A percentile compares a stretch with the other conserved stretches of the same genome.
Conservation (phyloP, 2,329 filamentous ascomycete genomes). For the Aspergillus viridinutans region DNA sequence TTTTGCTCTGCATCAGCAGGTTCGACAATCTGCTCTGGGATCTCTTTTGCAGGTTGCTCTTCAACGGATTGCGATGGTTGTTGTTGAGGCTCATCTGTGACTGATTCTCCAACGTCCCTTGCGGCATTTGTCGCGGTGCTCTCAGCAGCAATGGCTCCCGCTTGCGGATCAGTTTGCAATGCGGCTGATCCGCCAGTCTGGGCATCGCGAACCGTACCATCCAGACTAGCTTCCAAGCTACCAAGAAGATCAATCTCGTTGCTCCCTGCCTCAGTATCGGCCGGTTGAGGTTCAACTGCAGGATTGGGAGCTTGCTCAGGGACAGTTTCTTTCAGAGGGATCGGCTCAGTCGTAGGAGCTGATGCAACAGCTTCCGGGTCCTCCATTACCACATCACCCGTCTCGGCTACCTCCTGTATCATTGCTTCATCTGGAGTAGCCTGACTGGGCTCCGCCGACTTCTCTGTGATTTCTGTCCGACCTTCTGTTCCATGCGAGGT, state of each 20-base stretch:
- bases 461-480: constrained; percentile 3
- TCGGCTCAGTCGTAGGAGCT: background rate
- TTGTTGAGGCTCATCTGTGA: background rate
- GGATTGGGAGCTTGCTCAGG: constrained; percentile 1
- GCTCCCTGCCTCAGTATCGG: constrained; percentile 3
- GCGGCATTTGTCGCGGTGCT: background rate
- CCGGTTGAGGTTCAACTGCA: background rate
- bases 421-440: constrained; percentile 4
- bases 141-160: background rate
- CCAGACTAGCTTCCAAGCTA: constrained; percentile 44
- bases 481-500: background rate
- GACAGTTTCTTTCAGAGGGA: constrained; percentile 10
- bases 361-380: background rate
- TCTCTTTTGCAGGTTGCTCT: background rate
- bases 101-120: background rate
- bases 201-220: constrained; percentile 3
- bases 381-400: constrained; percentile 7
- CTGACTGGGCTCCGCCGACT: constrained; percentile 8
- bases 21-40: background rate
- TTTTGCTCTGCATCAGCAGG: background rate
- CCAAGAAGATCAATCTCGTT: constrained; percentile 45
- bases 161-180: background rate
- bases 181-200: constrained; percentile 6
- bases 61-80: background rate
- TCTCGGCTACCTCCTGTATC: constrained; percentile 1